Percentiles rank a stretch among this genome's conserved stretches.
These are phyloP conservation scores for Austroboletus novae-zelandiae DNA, from an alignment of 1,284 basidiomycete species.

Conservation along the genomic window DNA sequence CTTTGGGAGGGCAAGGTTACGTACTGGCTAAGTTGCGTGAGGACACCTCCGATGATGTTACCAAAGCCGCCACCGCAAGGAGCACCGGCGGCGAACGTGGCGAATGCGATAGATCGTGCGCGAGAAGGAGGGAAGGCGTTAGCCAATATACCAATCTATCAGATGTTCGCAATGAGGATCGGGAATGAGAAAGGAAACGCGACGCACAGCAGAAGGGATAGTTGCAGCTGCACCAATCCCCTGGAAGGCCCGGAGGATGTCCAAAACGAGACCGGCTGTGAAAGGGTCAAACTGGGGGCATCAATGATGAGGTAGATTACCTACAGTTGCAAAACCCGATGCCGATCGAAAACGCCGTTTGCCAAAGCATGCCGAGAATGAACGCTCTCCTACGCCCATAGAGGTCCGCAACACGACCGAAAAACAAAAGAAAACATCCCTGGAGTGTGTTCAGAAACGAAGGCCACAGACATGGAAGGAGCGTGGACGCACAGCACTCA, in stretches of 20 bases:
- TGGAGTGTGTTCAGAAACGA: constrained; percentile 27
- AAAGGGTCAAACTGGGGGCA: neutral
- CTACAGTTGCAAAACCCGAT: constrained; percentile 53
- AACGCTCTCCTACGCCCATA: constrained; percentile 68
- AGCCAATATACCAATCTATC: constrained; percentile 76
- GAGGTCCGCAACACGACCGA: constrained; percentile 71
- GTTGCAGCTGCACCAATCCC: constrained; percentile 69
- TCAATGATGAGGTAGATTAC: constrained; percentile 13
- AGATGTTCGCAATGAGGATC: neutral
- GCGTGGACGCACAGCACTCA: constrained; percentile 44
- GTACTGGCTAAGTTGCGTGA: constrained; percentile 60
- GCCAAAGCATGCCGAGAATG: constrained; percentile 47
- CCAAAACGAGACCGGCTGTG: constrained; percentile 53
- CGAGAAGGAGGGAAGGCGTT: constrained; percentile 68
- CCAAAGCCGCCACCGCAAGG: constrained; percentile 77
- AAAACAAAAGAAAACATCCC: constrained; percentile 72
- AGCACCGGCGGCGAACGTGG: constrained; percentile 77
- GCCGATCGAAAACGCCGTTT: constrained; percentile 49
- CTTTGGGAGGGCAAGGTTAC: constrained; percentile 4
- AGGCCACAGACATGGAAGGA: neutral
- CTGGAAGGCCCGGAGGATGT: constrained; percentile 67
- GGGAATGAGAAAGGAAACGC: neutral
- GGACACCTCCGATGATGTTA: constrained; percentile 62
- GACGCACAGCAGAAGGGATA: constrained; percentile 64
- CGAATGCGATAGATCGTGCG: constrained; percentile 70